Evolutionary conservation across 2,329 filamentous ascomycete genomes (phyloP).

Genomic region (Sporothrix humicola): DNA sequence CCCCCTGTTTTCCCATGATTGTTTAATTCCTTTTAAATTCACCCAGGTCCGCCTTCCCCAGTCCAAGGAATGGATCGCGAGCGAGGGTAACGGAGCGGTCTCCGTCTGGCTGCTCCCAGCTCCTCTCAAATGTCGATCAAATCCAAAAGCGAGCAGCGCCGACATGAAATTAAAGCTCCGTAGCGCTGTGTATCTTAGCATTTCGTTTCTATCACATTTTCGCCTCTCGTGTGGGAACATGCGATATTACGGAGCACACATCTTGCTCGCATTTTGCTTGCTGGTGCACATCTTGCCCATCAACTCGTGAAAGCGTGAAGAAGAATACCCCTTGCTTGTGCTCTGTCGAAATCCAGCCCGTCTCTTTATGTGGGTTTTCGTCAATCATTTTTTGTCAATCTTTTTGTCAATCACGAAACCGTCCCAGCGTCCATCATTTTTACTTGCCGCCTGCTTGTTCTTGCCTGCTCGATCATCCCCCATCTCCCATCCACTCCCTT

Average conservation of each 20-base stretch:
- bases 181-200: conserved; percentile 16
- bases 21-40: neutral
- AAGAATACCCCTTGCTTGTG: neutral
- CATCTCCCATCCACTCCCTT: conserved; percentile 5
- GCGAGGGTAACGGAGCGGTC: neutral
- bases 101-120: neutral
- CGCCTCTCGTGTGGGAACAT: neutral
- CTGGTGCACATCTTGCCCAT: neutral
- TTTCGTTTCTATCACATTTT: too few species aligned
- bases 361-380: neutral
- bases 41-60: neutral
- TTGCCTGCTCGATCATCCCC: neutral
- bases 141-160: conserved; percentile 27
- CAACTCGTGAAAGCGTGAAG: conserved; percentile 18
- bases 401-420: conserved; percentile 5
- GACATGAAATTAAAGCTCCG: conserved; percentile 25
- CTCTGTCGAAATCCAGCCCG: neutral
- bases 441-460: conserved; percentile 6
- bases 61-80: neutral
- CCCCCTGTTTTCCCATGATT: neutral
- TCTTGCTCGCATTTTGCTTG: neutral
- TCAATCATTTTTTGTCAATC: neutral
- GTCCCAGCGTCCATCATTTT: conserved; percentile 21
- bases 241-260: neutral
- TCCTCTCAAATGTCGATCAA: conserved; percentile 13